These are phyloP conservation scores for Elaeagnus macrophylla DNA, from an alignment of 306 rosid species.

Conservation along the genomic window DNA sequence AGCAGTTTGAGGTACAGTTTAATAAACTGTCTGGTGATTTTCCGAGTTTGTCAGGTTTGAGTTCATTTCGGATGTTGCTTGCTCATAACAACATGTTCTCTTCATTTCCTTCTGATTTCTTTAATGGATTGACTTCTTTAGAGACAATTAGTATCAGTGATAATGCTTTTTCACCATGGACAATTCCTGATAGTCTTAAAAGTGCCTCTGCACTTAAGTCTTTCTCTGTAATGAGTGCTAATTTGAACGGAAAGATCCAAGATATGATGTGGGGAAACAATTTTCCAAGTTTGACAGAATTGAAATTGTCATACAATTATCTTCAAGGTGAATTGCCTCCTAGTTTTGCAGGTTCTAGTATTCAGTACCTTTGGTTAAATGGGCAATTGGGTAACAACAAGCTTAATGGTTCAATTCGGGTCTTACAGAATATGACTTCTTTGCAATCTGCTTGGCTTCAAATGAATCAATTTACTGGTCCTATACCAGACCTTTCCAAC, in stretches of 20 bases:
- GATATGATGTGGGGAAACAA: constrained; percentile 33
- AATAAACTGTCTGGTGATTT: constrained; percentile 50
- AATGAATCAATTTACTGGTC: constrained; percentile 58
- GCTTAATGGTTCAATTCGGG: constrained; percentile 57
- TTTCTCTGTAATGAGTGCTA: constrained; percentile 34
- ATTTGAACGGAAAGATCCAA: constrained; percentile 46
- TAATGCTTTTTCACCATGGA: constrained; percentile 48
- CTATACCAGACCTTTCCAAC: constrained; percentile 56
- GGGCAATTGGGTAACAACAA: constrained; percentile 37
- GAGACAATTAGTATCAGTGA: constrained; percentile 30
- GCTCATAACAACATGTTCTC: constrained; percentile 47
- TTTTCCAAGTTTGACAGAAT: constrained; percentile 31
- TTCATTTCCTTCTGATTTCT: constrained; percentile 46
- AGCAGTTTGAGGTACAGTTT: constrained; percentile 39
- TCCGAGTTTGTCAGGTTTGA: constrained; percentile 40
- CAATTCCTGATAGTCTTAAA: constrained; percentile 33
- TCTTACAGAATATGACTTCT: constrained; percentile 46
- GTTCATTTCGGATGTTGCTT: constrained; percentile 21
- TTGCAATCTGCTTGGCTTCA: constrained; percentile 47
- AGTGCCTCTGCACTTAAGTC: constrained; percentile 24
- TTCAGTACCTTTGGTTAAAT: constrained; percentile 50
- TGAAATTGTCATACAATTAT: constrained; percentile 40
- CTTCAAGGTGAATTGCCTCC: constrained; percentile 57
- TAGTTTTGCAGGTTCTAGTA: constrained; percentile 30
- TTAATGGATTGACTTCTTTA: constrained; percentile 30